phyloP scores from a whole-genome alignment of 2,329 filamentous ascomycete species.

The Endothia cerciana region DNA sequence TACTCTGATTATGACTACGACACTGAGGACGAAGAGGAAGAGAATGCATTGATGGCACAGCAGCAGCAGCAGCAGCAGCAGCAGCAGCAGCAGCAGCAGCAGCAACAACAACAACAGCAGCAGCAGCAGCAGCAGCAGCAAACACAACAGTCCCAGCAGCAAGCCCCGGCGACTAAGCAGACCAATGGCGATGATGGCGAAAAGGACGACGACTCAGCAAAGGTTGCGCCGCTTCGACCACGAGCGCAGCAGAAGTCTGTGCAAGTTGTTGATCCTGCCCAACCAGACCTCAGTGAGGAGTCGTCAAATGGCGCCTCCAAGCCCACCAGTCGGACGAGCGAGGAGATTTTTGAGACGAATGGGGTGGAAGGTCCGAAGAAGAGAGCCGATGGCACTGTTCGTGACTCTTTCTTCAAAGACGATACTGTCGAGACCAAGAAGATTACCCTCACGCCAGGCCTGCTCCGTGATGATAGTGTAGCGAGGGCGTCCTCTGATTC shows the following conservation, averaged over 20 bases:
- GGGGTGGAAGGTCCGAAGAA: constrained; percentile 57
- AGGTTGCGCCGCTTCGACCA: constrained; percentile 60
- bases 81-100: constrained; percentile 33
- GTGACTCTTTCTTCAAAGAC: constrained; percentile 97
- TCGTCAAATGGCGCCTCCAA: constrained; percentile 31
- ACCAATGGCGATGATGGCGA: constrained; percentile 38
- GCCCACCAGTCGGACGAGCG: constrained; percentile 54
- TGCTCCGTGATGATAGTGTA: constrained; percentile 79
- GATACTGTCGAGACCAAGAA: constrained; percentile 95
- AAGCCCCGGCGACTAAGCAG: constrained; percentile 35
- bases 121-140: constrained; percentile 38
- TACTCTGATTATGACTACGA: constrained; percentile 58
- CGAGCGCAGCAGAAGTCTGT: constrained; percentile 46
- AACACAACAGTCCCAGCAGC: constrained; percentile 34
- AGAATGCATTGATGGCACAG: constrained; percentile 41
- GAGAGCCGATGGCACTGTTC: constrained; percentile 82
- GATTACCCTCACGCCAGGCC: constrained; percentile 91
- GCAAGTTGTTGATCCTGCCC: constrained; percentile 37
- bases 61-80: constrained; percentile 39
- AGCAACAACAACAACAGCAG: constrained; percentile 36
- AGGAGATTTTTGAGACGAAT: constrained; percentile 67
- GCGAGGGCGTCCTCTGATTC: constrained; percentile 59
- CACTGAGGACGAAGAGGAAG: constrained; percentile 67
- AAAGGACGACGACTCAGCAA: constrained; percentile 54
- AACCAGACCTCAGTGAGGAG: constrained; percentile 43